Base-by-base conservation (phyloP, 1,284 basidiomycete genomes). In the Fomitopsis schrenkii region DNA sequence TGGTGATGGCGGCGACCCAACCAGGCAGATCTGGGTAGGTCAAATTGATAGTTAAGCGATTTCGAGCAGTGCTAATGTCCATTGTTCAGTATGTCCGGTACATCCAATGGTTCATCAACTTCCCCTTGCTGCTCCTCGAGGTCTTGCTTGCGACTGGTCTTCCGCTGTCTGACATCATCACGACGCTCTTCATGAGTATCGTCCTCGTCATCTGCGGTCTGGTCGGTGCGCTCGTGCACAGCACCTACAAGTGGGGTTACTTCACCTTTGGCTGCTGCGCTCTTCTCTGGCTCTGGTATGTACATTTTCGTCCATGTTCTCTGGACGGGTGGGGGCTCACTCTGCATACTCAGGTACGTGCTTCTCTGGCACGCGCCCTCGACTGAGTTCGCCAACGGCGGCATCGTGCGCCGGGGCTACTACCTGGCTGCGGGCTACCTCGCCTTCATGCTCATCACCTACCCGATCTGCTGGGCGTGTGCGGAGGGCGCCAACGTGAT, bases 51-150 rank as follows among this genome's bases (percentile, higher is more conserved):
- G 19, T 4, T 30, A 4, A 26, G 9, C 26, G 8, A 8, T 9
- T 4, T 3, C n/a, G 53, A 33, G 28, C 2, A 48, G 30, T 38
- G 35, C 36, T 35, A 46, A 41, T 67, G 22, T 38, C 48, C 33
- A 22, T 17, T 15, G 45, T 12, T 9, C 58, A 77, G 76, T 77
- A 70, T 67, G 75, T 75, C 1, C 74, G 82, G 45, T 84, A 83
- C 68, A 83, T 84, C 62, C 80, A 81, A 66, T 83, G 81, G 79
- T 76, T 77, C 60, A 76, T 84, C 71, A 83, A 81, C 53, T 81
- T 80, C 7, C 85, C 85, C 1, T 69, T 82, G 15, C 67, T 86
- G 12, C 74, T 87, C 12, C 75, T 85, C 57, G 75, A 76, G 45
- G 68, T 86, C 38, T 71, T 83, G 28, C 74, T 84, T 57, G 74